phyloP scores from a whole-genome alignment of 2,329 filamentous ascomycete genomes.

The Sclerotinia subarctica region DNA sequence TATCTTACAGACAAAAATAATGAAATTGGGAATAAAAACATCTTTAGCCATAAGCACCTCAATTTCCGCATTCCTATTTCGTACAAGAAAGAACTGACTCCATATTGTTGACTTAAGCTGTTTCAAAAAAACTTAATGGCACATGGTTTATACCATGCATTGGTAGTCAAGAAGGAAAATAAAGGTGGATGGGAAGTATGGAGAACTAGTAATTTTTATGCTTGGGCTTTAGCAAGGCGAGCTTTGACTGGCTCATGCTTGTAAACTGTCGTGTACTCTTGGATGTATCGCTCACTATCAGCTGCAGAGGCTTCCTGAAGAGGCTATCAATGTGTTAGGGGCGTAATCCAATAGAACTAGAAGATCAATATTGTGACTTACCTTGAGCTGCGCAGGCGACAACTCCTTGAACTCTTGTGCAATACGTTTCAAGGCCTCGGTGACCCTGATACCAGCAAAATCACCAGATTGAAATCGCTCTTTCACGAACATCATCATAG shows the following conservation, averaged over 20 bases:
- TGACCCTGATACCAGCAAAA: constrained; percentile 44
- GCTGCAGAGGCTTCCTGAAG: constrained; percentile 32
- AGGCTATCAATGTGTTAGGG: constrained; percentile 4
- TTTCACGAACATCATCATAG: constrained; percentile 45
- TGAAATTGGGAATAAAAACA: neutral
- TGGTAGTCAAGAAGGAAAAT: neutral
- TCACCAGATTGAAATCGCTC: constrained; percentile 49
- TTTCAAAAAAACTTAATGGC: neutral
- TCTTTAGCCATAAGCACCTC: neutral
- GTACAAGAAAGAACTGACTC: neutral
- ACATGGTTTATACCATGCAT: neutral
- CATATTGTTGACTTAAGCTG: neutral
- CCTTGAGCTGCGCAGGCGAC: constrained; percentile 46
- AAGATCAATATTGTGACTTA: constrained; percentile 12
- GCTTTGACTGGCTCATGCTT: neutral
- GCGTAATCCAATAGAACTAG: neutral
- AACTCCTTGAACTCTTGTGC: constrained; percentile 49
- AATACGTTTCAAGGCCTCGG: constrained; percentile 44
- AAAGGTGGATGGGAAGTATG: neutral
- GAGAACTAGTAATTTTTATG: neutral
- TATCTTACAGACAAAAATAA: neutral
- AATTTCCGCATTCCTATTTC: neutral
- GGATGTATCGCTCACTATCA: constrained; percentile 33
- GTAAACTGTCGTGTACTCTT: constrained; percentile 18
- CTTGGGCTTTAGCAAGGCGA: neutral